These are phyloP conservation scores for Fragilaria crotonensis DNA, from an alignment of 108 stramenopile genomes.

Conservation along the genomic window DNA sequence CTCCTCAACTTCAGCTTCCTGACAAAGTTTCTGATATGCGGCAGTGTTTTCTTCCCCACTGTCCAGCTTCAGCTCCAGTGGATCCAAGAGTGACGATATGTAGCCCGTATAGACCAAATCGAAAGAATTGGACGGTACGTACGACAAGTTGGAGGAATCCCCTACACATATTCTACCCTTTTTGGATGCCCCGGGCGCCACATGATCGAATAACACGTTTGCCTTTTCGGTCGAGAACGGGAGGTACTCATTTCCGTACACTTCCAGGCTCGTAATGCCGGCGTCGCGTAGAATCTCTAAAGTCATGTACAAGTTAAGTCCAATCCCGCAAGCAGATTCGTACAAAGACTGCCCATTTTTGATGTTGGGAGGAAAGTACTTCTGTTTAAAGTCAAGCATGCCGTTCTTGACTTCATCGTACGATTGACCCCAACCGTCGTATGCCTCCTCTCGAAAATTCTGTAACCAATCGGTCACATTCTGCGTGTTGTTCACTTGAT, in stretches of 20 bases:
- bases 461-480: no score
- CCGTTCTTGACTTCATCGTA: constrained; percentile 14
- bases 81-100: constrained; percentile 7
- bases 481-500: no score
- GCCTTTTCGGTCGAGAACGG: not conserved
- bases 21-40: no score
- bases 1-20: no score
- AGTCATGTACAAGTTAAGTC: constrained; percentile 24
- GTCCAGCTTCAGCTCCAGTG: no score
- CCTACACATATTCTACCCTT: constrained; percentile 26
- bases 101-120: constrained; percentile 40
- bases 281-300: constrained; percentile 25
- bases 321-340: constrained; percentile 31
- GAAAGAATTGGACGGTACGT: constrained; percentile 28
- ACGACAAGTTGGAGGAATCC: constrained; percentile 32
- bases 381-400: constrained; percentile 17
- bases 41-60: no score
- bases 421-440: constrained; percentile 16
- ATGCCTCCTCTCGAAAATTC: no score
- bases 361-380: constrained; percentile 12
- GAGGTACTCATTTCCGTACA: constrained; percentile 31
- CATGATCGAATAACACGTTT: not conserved
- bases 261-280: constrained; percentile 8
- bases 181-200: not conserved
- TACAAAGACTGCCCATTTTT: constrained; percentile 22